These are phyloP conservation scores for Epichloe coenophiala DNA, from an alignment of 2,329 filamentous ascomycete genomes.

Conservation along the genomic window DNA sequence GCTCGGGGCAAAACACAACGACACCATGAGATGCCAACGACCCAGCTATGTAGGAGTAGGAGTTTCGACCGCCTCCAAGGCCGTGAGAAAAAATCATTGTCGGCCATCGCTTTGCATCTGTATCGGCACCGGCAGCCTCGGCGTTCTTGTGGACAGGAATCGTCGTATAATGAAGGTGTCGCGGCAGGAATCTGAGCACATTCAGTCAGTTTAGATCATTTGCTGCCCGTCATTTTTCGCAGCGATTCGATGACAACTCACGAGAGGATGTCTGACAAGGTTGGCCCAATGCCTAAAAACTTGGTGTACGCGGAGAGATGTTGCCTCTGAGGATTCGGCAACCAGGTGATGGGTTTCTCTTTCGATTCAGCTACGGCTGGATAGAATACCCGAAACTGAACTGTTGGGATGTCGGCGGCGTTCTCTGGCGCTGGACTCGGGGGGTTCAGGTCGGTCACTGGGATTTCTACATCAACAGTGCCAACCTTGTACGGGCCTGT, in stretches of 20 bases:
- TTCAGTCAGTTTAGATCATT: neutral
- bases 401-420: slow-evolving; percentile 49
- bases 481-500: slow-evolving; percentile 68
- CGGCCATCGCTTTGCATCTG: slow-evolving; percentile 50
- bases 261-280: slow-evolving; percentile 46
- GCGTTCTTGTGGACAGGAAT: slow-evolving; percentile 65
- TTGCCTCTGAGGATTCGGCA: slow-evolving; percentile 62
- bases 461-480: slow-evolving; percentile 68
- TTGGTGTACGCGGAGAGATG: slow-evolving; percentile 63
- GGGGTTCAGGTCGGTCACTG: slow-evolving; percentile 43
- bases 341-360: slow-evolving; percentile 56
- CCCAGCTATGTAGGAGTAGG: slow-evolving; percentile 72
- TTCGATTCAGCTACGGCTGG: slow-evolving; percentile 43
- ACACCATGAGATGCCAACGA: slow-evolving; percentile 70
- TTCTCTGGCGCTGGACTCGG: slow-evolving; percentile 40
- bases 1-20: slow-evolving; percentile 69
- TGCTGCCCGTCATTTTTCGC: neutral
- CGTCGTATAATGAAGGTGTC: slow-evolving; percentile 58
- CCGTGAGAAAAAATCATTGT: slow-evolving; percentile 75
- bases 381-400: slow-evolving; percentile 75
- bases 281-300: slow-evolving; percentile 54
- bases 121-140: slow-evolving; percentile 42
- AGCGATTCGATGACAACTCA: slow-evolving; percentile 22
- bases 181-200: slow-evolving; percentile 44
- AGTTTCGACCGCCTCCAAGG: slow-evolving; percentile 65